Evolutionary conservation across 1,139 yeast species (phyloP).

Genomic region (Pichia kudriavzevii): DNA sequence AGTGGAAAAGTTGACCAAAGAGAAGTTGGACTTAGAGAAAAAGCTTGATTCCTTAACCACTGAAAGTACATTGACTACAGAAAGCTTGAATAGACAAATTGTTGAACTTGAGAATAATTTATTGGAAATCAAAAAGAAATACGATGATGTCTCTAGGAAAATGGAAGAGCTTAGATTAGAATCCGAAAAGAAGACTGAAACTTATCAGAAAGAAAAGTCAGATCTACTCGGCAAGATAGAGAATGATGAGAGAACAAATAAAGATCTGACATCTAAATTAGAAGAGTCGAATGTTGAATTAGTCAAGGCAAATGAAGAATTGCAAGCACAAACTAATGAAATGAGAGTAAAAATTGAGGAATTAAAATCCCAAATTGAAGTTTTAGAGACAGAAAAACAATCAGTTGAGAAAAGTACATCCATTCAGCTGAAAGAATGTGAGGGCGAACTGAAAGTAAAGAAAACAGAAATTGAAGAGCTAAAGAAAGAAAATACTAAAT

Average conservation of each 20-base stretch:
- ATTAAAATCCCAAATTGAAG: constrained; percentile 3
- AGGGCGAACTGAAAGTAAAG: neutral
- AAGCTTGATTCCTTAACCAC: neutral
- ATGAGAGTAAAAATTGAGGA: no score
- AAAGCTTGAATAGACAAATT: neutral
- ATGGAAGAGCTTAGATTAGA: neutral
- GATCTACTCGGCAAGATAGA: neutral
- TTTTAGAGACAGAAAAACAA: neutral
- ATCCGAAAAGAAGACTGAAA: neutral
- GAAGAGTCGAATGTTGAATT: neutral
- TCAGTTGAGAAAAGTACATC: neutral
- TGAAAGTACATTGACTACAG: no score
- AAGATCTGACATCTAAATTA: neutral
- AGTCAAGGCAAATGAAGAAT: neutral
- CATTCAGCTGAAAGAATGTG: neutral
- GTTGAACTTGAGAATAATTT: constrained; percentile 1
- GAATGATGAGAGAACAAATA: neutral
- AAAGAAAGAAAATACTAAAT: neutral
- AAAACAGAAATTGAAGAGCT: neutral
- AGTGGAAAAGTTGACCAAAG: constrained; percentile 1
- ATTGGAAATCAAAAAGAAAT: neutral
- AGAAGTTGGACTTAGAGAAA: neutral
- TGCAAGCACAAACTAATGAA: neutral
- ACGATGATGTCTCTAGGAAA: neutral
- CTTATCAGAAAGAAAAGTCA: neutral